Evolutionary conservation across 495 filamentous ascomycete genomes (phyloP), one percentile per base, ranked within the genome.

Genomic region (Penicillium antarcticum): DNA sequence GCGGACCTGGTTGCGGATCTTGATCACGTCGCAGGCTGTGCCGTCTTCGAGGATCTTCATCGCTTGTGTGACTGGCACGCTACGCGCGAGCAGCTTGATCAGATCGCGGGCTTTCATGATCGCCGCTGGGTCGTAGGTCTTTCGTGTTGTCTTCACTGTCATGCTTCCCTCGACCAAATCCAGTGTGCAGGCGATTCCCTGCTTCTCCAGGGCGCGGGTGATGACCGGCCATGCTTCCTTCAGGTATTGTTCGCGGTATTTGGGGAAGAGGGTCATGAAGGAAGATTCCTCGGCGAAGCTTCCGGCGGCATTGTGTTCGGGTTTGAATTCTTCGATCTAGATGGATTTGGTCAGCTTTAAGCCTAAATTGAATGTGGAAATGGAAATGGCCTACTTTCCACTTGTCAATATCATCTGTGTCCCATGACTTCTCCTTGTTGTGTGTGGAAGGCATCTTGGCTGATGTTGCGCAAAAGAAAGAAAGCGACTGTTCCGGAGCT

Each of bases 361-460:
- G 44, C 3, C 43, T 36, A 10, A 3, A 32, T 31, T 19, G 32
- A 19, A 29, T 36, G 17, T 37, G 34, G 33, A 45, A 33, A 6
- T 31, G 7, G 0, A 3, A 38, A 16, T 29, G 26, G 9, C 60
- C 49, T 55, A 89, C 81, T 81, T 91, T 94, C 92, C 92, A 98
- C 66, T 96, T 96, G 68, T 98, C 92, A 56, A 97, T 91, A 61
- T 96, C 94, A 51, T 94, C 91, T 42, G 91, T 96, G 68, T 98
- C 92, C 94, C 92, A 97, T 32, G 94, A 89, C 68, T 98, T 98
- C 5, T 96, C 91, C 51, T 81, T 86, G 51, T 96, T 94, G 75
- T 96, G 85, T 49, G 89, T 96, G 45, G 89, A 95, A 48, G 92
- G 92, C 92, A 97, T 97, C 35, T 48, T 76, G 67, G 44, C 26